phyloP scores from a whole-genome alignment of 2,329 filamentous ascomycete genomes.

The Colletotrichum tamarilloi region DNA sequence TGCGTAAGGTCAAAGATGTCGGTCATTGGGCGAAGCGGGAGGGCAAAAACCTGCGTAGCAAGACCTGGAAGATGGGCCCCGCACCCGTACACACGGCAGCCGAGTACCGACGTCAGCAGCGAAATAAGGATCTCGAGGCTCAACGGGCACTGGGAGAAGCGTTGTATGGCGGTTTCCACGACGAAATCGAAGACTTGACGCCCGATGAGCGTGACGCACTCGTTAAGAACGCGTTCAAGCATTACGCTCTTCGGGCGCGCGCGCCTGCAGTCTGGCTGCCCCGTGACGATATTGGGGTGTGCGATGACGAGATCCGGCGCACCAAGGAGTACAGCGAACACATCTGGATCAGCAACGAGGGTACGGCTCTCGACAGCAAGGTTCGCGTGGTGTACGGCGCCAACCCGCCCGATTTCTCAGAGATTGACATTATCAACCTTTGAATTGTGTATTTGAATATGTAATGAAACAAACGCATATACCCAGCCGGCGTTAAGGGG shows the following conservation, averaged over 20 bases:
- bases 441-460: slow-evolving; percentile 47
- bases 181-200: slow-evolving; percentile 94
- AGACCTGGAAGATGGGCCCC: slow-evolving; percentile 53
- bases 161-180: slow-evolving; percentile 86
- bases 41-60: slow-evolving; percentile 59
- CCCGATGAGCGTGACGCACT: slow-evolving; percentile 89
- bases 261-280: slow-evolving; percentile 95
- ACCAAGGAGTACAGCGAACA: slow-evolving; percentile 81
- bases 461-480: slow-evolving; percentile 25
- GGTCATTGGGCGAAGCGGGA: slow-evolving; percentile 60
- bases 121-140: slow-evolving; percentile 74
- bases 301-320: slow-evolving; percentile 87
- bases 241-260: slow-evolving; percentile 85
- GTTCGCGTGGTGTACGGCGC: slow-evolving; percentile 84
- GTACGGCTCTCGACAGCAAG: slow-evolving; percentile 87
- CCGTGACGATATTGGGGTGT: slow-evolving; percentile 87
- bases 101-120: slow-evolving; percentile 60
- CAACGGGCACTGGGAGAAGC: slow-evolving; percentile 81
- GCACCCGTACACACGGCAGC: slow-evolving; percentile 53
- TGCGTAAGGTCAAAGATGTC: slow-evolving; percentile 60
- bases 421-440: slow-evolving; percentile 86
- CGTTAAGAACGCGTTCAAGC: slow-evolving; percentile 89
- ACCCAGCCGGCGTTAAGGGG: slow-evolving; percentile 32
- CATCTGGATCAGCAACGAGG: slow-evolving; percentile 95
- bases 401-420: slow-evolving; percentile 89